Percentiles rank a stretch among this genome's conserved stretches.
phyloP scores from a whole-genome alignment of 257 asterid species.

The Solanum sitiens region DNA sequence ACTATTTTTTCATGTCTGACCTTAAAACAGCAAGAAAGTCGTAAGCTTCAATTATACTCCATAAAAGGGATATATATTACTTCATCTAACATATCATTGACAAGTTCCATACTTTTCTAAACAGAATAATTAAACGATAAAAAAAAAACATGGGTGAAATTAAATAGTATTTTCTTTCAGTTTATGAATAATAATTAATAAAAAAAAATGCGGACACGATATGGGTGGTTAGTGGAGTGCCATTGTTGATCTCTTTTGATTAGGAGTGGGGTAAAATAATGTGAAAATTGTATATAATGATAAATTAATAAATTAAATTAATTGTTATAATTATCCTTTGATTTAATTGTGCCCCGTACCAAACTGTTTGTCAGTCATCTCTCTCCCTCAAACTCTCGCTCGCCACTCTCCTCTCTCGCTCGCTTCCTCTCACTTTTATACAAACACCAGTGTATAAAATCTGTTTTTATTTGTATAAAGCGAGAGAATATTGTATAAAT shows the following conservation, averaged over 20 bases:
- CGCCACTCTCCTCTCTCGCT: no score
- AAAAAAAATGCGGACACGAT: neutral
- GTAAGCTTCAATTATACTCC: neutral
- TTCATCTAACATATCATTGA: neutral
- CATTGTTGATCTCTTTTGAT: neutral
- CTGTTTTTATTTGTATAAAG: no score
- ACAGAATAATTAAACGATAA: neutral
- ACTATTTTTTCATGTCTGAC: neutral
- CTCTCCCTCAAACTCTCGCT: no score
- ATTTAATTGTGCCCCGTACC: no score
- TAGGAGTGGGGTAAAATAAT: neutral
- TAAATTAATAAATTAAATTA: no score
- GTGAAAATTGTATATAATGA: no score
- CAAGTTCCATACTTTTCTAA: neutral
- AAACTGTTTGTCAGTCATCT: no score
- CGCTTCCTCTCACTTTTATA: no score
- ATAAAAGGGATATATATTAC: neutral
- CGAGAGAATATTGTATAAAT: no score
- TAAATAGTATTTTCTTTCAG: neutral
- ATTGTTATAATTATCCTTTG: no score
- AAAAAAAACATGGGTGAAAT: neutral
- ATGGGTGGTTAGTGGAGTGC: neutral
- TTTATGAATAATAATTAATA: neutral
- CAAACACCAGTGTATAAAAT: no score
- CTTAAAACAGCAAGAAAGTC: neutral